These are phyloP conservation scores for Stromatinia cepivora DNA, from an alignment of 2,329 filamentous ascomycete genomes.

Conservation along the genomic window DNA sequence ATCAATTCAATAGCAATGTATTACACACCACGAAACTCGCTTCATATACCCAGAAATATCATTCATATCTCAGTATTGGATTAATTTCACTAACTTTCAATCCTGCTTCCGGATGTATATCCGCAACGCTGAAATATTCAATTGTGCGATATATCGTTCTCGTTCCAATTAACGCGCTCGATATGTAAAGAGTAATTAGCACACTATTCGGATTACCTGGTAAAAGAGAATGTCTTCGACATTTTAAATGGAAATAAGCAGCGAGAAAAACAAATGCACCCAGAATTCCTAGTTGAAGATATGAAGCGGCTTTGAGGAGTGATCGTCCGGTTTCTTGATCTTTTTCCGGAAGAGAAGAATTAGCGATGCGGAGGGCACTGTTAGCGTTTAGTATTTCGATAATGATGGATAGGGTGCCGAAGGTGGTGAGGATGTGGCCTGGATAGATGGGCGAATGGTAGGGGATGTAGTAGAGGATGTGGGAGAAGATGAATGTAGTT, in stretches of 20 bases:
- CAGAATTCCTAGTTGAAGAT: conserved; percentile 57
- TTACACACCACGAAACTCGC: conserved; percentile 54
- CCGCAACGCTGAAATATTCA: conserved; percentile 57
- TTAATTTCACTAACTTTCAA: conserved; percentile 42
- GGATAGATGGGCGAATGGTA: conserved; percentile 56
- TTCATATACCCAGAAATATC: conserved; percentile 61
- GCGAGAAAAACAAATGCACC: conserved; percentile 51
- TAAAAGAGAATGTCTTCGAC: conserved; percentile 41
- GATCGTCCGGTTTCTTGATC: conserved; percentile 47
- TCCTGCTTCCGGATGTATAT: conserved; percentile 43
- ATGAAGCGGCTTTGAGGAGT: conserved; percentile 52
- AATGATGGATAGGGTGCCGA: conserved; percentile 48
- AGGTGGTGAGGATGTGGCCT: conserved; percentile 48
- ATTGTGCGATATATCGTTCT: conserved; percentile 59
- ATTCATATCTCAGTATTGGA: conserved; percentile 56
- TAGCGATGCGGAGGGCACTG: conserved; percentile 51
- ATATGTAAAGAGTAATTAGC: conserved; percentile 53
- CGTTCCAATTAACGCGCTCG: conserved; percentile 50
- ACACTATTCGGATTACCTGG: conserved; percentile 35
- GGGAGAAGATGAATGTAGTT: conserved; percentile 63
- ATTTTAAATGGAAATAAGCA: conserved; percentile 50
- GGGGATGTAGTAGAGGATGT: conserved; percentile 61
- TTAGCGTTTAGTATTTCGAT: conserved; percentile 52
- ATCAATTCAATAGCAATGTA: conserved; percentile 50
- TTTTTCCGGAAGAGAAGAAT: conserved; percentile 44